Conservation (phyloP, 2,329 filamentous ascomycete species). For the Paecilomyces variotii region DNA sequence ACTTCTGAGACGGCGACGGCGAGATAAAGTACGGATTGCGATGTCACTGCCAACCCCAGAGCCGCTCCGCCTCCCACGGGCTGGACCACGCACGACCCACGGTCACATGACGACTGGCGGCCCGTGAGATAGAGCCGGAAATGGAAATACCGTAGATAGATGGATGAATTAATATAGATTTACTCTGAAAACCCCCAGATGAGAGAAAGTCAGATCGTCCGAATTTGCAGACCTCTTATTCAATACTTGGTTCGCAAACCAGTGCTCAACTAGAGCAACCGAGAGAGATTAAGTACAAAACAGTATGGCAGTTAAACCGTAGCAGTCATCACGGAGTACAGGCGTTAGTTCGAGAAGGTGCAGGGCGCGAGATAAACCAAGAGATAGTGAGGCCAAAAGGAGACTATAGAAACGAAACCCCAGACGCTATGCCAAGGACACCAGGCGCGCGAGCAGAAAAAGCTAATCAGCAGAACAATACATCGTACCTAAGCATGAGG, state of each 20-base stretch:
- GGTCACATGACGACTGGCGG: background rate
- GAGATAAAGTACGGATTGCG: constrained; percentile 2
- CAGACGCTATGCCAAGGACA: constrained; percentile 31
- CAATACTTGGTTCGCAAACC: background rate
- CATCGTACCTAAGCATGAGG: background rate
- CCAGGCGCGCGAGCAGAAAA: constrained; percentile 15
- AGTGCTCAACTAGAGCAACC: background rate
- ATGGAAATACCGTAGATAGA: background rate
- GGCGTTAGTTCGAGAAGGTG: constrained; percentile 1
- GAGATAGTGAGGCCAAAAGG: constrained; percentile 7
- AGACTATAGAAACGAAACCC: constrained; percentile 19
- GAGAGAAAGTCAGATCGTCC: background rate
- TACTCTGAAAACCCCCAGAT: background rate
- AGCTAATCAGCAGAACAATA: background rate
- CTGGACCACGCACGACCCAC: background rate
- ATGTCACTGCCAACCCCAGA: background rate
- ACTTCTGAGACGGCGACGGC: constrained; percentile 1
- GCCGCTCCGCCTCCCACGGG: background rate
- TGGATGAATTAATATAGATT: too few species aligned
- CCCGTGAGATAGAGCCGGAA: background rate
- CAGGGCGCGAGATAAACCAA: constrained; percentile 3
- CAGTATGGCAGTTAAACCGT: constrained; percentile 2
- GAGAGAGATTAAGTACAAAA: constrained; percentile 3
- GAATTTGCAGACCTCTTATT: background rate
- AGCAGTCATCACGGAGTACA: constrained; percentile 6